Conservation (phyloP, 345 rosid species). For the Acer yangbiense region DNA sequence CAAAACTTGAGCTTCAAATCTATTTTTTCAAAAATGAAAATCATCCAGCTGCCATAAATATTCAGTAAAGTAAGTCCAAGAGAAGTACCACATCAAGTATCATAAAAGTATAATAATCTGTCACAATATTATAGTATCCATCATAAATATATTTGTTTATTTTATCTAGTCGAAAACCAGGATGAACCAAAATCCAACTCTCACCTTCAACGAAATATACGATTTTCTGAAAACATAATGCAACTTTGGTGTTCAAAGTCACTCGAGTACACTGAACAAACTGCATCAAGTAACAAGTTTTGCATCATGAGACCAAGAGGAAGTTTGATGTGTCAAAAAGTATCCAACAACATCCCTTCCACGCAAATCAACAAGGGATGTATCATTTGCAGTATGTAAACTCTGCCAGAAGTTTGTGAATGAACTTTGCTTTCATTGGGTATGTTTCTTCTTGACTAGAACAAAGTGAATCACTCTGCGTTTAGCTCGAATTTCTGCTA, state of each 20-base stretch:
- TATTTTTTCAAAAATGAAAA: background rate
- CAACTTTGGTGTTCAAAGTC: conserved; percentile 4
- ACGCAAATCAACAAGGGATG: background rate
- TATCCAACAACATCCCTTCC: background rate
- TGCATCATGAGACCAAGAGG: conserved; percentile 1
- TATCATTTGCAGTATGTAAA: background rate
- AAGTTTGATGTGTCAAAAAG: background rate
- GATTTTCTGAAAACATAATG: background rate
- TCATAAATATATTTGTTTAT: background rate
- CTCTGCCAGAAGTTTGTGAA: conserved; percentile 9
- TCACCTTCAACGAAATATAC: conserved; percentile 5
- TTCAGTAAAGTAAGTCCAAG: background rate
- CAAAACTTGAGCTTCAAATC: conserved; percentile 2
- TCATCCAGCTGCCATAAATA: background rate
- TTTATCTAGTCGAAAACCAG: background rate
- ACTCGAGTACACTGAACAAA: background rate
- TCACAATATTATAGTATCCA: background rate
- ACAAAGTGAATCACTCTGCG: background rate
- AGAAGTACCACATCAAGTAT: background rate
- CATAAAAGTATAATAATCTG: background rate
- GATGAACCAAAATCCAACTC: background rate
- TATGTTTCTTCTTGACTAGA: conserved; percentile 17
- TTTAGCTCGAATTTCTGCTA: background rate
- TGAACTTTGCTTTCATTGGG: conserved; percentile 7
- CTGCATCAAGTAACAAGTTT: background rate